phyloP scores from a whole-genome alignment of 2,329 filamentous ascomycete genomes.

The Boeremia exigua region DNA sequence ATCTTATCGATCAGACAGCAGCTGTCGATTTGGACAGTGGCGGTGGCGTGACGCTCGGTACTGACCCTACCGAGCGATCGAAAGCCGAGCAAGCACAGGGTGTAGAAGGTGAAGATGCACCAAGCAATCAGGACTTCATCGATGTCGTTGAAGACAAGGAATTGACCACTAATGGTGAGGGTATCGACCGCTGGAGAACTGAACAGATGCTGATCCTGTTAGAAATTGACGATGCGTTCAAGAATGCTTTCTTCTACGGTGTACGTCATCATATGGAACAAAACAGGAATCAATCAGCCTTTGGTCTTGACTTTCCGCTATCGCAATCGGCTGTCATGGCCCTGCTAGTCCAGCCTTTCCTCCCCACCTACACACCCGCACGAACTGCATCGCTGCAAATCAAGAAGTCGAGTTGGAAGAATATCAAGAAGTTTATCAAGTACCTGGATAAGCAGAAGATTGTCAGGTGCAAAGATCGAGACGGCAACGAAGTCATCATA shows the following conservation, averaged over 20 bases:
- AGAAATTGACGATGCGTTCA: conserved; percentile 72
- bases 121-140: conserved; percentile 40
- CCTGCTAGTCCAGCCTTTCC: conserved; percentile 69
- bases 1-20: conserved; percentile 49
- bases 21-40: conserved; percentile 52
- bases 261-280: conserved; percentile 65
- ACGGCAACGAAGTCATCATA: conserved; percentile 68
- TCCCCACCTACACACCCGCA: conserved; percentile 64
- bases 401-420: conserved; percentile 75
- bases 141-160: conserved; percentile 55
- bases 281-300: conserved; percentile 58
- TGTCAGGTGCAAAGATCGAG: conserved; percentile 70
- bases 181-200: not conserved
- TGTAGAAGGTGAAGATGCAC: conserved; percentile 43
- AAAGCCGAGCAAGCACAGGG: conserved; percentile 43
- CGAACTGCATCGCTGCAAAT: conserved; percentile 67
- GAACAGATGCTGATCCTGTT: conserved; percentile 5
- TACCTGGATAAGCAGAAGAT: conserved; percentile 67
- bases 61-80: conserved; percentile 35
- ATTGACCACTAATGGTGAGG: conserved; percentile 63
- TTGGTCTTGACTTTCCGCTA: conserved; percentile 67
- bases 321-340: conserved; percentile 69
- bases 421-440: conserved; percentile 73
- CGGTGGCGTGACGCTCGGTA: conserved; percentile 54
- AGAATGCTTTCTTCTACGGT: conserved; percentile 68